Evolutionary conservation across 2,329 filamentous ascomycete species (phyloP), one percentile per base, ranked within the genome.

Genomic region (Alternaria ventricosa): DNA sequence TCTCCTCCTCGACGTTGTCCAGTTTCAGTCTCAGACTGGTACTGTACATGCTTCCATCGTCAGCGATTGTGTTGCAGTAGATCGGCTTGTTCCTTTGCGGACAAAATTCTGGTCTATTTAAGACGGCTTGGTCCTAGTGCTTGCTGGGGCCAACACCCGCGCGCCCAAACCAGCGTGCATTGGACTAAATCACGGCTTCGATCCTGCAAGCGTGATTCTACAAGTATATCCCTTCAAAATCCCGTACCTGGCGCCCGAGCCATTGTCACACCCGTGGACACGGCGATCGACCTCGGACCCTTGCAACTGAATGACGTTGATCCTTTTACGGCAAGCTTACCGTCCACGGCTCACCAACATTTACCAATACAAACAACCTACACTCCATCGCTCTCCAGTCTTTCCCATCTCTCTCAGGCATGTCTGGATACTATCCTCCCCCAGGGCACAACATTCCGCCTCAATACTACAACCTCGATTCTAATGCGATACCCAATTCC

Each of bases 231-330:
- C 67, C 60, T 65, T 58, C 60, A 63, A 60, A 59, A 46, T 62
- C 65, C 70, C 68, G 73, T 75, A 65, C 71, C 71, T 72, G 71
- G 68, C 66, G 69, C 70, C 69, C 64, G 66, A 70, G 68, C 70
- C 65, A 69, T 74, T 72, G 67, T 72, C 69, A 71, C 67, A 64
- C 69, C 61, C 61, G 61, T 63, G 47, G 45, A 67, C 69, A 67
- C 56, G 73, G 69, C 74, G 76, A 78, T 78, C 77, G 72, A 69
- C 75, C 65, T 68, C 58, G 59, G 66, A 78, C 64, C 75, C 75
- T 75, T 78, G 77, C 70, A 68, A 63, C 64, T 75, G 76, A 69
- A 80, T 80, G 78, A 80, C 77, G 77, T 79, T 78, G 75, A 74
- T 77, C 70, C 68, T 68, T 64, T 65, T 72, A 68, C 69, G 68